phyloP scores from a whole-genome alignment of 768 basidiomycete species.

The Lactifluus volemus region DNA sequence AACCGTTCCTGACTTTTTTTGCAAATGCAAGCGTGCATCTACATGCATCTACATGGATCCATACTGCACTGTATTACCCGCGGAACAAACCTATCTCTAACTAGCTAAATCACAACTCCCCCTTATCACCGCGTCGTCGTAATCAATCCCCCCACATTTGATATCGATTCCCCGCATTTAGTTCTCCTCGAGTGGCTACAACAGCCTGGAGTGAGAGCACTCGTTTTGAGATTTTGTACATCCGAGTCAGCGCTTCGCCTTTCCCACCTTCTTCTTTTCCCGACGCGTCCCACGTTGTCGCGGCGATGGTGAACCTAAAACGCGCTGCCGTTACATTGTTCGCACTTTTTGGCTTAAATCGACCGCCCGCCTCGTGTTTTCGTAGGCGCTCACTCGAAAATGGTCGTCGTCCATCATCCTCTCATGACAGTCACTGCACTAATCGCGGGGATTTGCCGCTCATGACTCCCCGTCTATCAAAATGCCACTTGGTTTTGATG shows the following conservation, averaged over 20 bases:
- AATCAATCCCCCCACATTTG: no score
- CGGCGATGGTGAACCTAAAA: not conserved
- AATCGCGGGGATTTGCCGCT: no score
- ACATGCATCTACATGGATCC: constrained; percentile 12
- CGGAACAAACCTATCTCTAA: not conserved
- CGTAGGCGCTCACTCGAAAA: not conserved
- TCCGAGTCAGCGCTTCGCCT: no score
- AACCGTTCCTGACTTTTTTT: not conserved
- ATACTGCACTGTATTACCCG: not conserved
- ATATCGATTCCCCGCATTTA: no score
- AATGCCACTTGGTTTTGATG: no score
- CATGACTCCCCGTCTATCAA: no score
- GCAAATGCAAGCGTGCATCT: not conserved
- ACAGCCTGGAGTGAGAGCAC: no score
- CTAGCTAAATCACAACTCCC: not conserved
- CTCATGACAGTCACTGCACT: no score
- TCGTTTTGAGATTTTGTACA: no score
- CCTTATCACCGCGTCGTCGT: not conserved
- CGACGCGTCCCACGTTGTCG: not conserved
- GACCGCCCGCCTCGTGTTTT: not conserved
- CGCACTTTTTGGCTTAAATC: constrained; percentile 13
- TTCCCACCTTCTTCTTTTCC: no score
- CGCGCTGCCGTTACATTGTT: constrained; percentile 5
- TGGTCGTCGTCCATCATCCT: not conserved
- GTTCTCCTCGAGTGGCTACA: no score